Evolutionary conservation across 2,329 filamentous ascomycete species (phyloP).

Genomic region (Penicillium vulpinum): DNA sequence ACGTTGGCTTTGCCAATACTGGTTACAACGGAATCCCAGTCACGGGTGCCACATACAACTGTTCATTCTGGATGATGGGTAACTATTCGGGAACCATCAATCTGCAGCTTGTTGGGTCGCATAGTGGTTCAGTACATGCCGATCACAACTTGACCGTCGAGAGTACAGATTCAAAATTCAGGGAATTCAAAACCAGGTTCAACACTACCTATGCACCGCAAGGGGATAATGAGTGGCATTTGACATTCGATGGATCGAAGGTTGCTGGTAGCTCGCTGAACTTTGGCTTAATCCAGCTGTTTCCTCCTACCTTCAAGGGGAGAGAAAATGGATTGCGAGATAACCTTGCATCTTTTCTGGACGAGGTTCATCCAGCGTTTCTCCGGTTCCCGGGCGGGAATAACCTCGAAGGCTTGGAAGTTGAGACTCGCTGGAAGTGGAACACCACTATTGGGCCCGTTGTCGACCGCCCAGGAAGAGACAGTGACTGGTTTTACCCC

Average conservation of each 20-base stretch:
- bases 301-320: slow-evolving; percentile 29
- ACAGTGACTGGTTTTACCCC: slow-evolving; percentile 59
- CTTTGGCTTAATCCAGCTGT: slow-evolving; percentile 30
- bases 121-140: slow-evolving; percentile 26
- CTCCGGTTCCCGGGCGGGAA: slow-evolving; percentile 67
- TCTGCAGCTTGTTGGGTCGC: slow-evolving; percentile 28
- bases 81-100: slow-evolving; percentile 29
- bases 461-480: slow-evolving; percentile 53
- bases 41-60: slow-evolving; percentile 27
- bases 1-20: slow-evolving; percentile 48
- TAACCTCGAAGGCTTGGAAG: slow-evolving; percentile 49
- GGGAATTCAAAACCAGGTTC: slow-evolving; percentile 24
- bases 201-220: slow-evolving; percentile 22
- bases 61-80: slow-evolving; percentile 36
- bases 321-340: slow-evolving; percentile 56
- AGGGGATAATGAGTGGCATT: slow-evolving; percentile 32
- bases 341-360: slow-evolving; percentile 57
- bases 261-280: slow-evolving; percentile 23
- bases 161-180: slow-evolving; percentile 22
- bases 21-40: slow-evolving; percentile 39
- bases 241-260: slow-evolving; percentile 28
- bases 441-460: slow-evolving; percentile 46
- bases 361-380: slow-evolving; percentile 56
- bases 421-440: slow-evolving; percentile 41
- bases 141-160: slow-evolving; percentile 29